Evolutionary conservation across 805 yeast genomes (phyloP), one percentile per base, ranked within the genome.

Genomic region (Isabelozyma pseudorhagii): DNA sequence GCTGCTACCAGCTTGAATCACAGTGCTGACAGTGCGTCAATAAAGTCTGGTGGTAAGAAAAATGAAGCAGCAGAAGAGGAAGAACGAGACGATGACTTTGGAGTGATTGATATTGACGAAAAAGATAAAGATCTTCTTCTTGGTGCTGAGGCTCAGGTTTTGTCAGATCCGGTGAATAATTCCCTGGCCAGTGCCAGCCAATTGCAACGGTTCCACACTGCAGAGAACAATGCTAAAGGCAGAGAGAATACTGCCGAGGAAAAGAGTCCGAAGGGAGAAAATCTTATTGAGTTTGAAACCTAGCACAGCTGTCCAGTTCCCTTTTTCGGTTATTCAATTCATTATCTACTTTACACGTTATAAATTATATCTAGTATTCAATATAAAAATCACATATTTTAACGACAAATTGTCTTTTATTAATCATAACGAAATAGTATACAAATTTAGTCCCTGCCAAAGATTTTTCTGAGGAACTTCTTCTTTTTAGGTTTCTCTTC

Each of bases 121-220:
- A 67, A 63, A 28, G 82, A 77, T 51, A 74, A 73, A 53, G 84
- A 79, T 52, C 58, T 78, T 17, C 57, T 81, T 18, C 65, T 79
- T 27, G 82, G 80, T 11, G 74, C 80, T 3, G 84, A 79, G 49
- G 74, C 78, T 2, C 77, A 73, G 36, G 78, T 62, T 0, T 56
- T 74, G 38, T 60, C 56, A 4, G 73, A 71, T 46, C 61, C 61
- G 1, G 51, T 54, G 1, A 53, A 51, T 28, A 48, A 44, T 28
- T 54, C 45, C 49, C 48, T 38, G 51, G 45, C 51, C 49, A 54
- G 56, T 36, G 54, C 47, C 36, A 58, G 55, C 29, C 67, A 66
- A 17, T 58, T 59, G 51, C 60, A 48, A 44, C 59, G 60, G n/a
- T 58, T 69, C 39, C 73, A 69, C 50, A 44, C 49, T 38, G 62